Base-by-base conservation (phyloP, 2,329 filamentous ascomycete genomes). In the Aspergillus sp. region DNA sequence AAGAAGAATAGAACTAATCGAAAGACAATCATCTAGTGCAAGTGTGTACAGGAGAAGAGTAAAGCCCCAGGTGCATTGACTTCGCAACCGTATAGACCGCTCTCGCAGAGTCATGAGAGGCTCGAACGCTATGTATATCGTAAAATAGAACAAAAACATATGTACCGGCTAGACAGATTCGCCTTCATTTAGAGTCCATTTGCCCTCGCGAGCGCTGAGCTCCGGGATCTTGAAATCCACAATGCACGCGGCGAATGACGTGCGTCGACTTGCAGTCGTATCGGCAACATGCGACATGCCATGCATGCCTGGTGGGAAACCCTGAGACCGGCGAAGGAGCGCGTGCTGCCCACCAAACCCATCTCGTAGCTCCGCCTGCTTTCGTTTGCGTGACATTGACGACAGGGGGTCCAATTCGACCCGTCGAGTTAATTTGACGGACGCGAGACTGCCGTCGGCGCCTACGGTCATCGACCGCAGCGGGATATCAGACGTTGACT, bases 211-310 rank as follows among this genome's bases (percentile, higher is more conserved):
- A 3, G 52, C 21, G 11, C 62, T 59, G 3, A 67, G 54, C 20
- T 68, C 64, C 7, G 70, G 67, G 16, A 71, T 69, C 40, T 65
- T 68, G 49, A 72, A 63, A 46, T 71, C 68, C 53, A 71, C 64
- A 44, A 71, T 70, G 50, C 67, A 70, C 41, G 69, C 68, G 0
- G 67, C 67, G 44, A 71, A 71, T 2, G 69, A 71, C 2, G 66
- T 55, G 11, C 64, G 65, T 3, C 63, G 60, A 13, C 56, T 49
- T 2, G 38, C 41, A 20, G 40, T 43, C 4, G 52, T 42, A 10
- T 23, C 25, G 23, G 45, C 29, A 14, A 51, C 20, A 6, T 44
- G 42, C 17, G 53, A 34, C 13, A 49, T 19, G 13, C 36, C 16
- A 44, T 32, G 43, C 6, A 19, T 31, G 20, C 43, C 45, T 13